Conservation (phyloP, 73 alveolate genomes). For the Paramecium sexaurelia region DNA sequence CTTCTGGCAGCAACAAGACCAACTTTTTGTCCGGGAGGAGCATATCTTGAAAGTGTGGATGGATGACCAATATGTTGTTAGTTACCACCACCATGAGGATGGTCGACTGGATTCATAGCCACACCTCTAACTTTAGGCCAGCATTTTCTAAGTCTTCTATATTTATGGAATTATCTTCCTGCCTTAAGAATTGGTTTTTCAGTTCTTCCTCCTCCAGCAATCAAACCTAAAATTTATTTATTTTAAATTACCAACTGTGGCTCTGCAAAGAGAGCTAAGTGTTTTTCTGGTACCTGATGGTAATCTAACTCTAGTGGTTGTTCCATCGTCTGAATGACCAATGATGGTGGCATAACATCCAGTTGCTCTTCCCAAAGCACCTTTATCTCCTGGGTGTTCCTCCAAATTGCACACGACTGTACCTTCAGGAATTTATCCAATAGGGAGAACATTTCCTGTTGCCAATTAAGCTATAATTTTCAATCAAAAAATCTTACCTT, state of each 20-base stretch:
- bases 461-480: conserved; percentile 79
- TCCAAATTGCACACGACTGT: conserved; percentile 91
- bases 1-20: conserved; percentile 94
- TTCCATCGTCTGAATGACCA: conserved; percentile 93
- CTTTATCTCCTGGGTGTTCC: conserved; percentile 94
- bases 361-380: conserved; percentile 92
- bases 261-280: conserved; percentile 84
- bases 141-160: conserved; percentile 90
- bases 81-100: conserved; percentile 96
- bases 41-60: conserved; percentile 84
- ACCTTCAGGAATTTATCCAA: conserved; percentile 95
- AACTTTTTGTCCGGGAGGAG: conserved; percentile 87
- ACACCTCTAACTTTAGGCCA: conserved; percentile 98
- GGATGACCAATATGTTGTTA: conserved; percentile 92
- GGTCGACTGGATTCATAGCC: conserved; percentile 99
- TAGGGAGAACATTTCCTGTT: conserved; percentile 95
- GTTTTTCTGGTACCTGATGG: conserved; percentile 95
- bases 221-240: conserved; percentile 61
- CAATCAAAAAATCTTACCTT: conserved; percentile 62
- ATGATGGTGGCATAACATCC: conserved; percentile 93
- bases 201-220: conserved; percentile 98
- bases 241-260: conserved; percentile 83
- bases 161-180: conserved; percentile 92
- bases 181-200: conserved; percentile 97
- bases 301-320: conserved; percentile 79